phyloP scores from a whole-genome alignment of 805 yeast species.

The Sporopachydermia lactativora region DNA sequence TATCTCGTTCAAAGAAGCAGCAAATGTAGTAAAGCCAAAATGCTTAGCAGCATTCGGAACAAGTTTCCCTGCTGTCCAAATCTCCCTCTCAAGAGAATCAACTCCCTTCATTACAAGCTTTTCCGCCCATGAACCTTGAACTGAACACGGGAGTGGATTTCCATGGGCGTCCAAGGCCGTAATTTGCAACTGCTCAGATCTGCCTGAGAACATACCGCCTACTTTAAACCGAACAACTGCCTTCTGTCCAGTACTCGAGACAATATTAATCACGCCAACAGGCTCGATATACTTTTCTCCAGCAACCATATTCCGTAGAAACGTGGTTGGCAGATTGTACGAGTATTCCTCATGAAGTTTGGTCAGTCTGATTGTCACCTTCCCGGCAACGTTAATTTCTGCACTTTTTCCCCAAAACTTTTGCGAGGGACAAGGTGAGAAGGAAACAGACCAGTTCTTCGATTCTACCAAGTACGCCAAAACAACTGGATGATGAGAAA shows the following conservation, averaged over 20 bases:
- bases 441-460: slow-evolving; percentile 40
- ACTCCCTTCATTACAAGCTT: slow-evolving; percentile 27
- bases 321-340: slow-evolving; percentile 74
- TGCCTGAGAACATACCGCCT: slow-evolving; percentile 74
- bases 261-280: slow-evolving; percentile 46
- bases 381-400: slow-evolving; percentile 69
- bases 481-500: slow-evolving; percentile 74
- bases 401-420: slow-evolving; percentile 93
- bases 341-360: slow-evolving; percentile 57
- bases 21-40: slow-evolving; percentile 77
- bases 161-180: slow-evolving; percentile 13
- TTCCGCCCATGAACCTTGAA: slow-evolving; percentile 78
- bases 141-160: slow-evolving; percentile 10
- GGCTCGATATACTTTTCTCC: slow-evolving; percentile 96
- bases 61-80: slow-evolving; percentile 65
- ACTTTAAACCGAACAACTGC: slow-evolving; percentile 65
- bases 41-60: slow-evolving; percentile 43
- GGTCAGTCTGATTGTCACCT: slow-evolving; percentile 39
- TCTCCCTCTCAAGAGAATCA: slow-evolving; percentile 19
- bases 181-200: slow-evolving; percentile 54
- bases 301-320: slow-evolving; percentile 77
- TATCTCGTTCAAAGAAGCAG: slow-evolving; percentile 68
- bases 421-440: slow-evolving; percentile 55
- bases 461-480: slow-evolving; percentile 74
- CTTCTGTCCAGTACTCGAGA: slow-evolving; percentile 51